Base-by-base conservation (phyloP, 139 green algal species). In the Zygnema circumcarinatum region DNA sequence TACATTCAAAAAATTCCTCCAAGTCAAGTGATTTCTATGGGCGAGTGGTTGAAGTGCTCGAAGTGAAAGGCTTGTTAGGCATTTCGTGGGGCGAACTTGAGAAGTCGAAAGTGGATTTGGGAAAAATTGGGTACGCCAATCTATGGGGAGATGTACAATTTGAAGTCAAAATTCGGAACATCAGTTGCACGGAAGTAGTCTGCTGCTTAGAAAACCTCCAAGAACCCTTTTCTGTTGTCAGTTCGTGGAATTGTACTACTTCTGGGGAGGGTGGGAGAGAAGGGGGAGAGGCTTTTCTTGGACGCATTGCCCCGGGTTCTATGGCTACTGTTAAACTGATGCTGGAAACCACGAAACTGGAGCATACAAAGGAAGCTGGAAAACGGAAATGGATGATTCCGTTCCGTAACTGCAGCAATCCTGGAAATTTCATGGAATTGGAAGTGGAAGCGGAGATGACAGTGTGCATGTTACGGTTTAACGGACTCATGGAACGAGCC, bases 101-200 rank as follows among this genome's bases (percentile, higher is more conserved):
- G 16, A 16, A 41, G 16, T 16, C 36, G 16, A 41, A 78, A 11
- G 69, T 78, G 7, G 69, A 78, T 47, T 11, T 78, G 7, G 69
- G 69, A 47, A 78, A 78, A 47, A 78, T 78, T 78, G 69, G 69
- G 69, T 47, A 78, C 11, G 69, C 69, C 3, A 78, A 78, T 47
- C 16, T 78, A 25, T 78, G 69, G 69, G 69, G 39, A 78, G 69
- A 78, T 47, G 69, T 78, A 25, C 7, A 78, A 11, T 78, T 78
- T 78, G 69, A 78, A 47, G 69, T 78, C 16, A 25, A 7, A 78
- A 47, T 78, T 11, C 38, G 16, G 7, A 78, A 78, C 16, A 78
- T 11, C 7, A 78, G 69, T 11, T 41, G 39, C 16, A 78, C 69
- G 3, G 69, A 78, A 11, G 7, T 78, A 25, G 11, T 78, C 69